Evolutionary conservation across 2,329 filamentous ascomycete genomes (phyloP), one percentile per base, ranked within the genome.

Genomic region (Calycina herbarum): DNA sequence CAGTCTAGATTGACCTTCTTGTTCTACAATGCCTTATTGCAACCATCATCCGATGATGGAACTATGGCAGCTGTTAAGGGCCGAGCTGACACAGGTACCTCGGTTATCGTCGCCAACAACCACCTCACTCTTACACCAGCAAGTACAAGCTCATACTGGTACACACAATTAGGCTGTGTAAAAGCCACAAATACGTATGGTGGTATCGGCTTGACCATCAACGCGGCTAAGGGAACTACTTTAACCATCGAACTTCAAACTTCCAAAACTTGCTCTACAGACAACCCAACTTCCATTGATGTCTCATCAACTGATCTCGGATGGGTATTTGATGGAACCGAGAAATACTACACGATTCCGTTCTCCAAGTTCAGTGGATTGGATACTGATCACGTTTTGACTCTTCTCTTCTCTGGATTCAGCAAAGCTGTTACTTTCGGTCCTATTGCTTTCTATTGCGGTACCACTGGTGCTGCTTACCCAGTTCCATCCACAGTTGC

Each of bases 1-100:
- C 86, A 88, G 73, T 88, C 85, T 5, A 83, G 85, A 35, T 75
- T 88, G 62, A 86, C 83, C 1, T 88, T 88, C 75, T 76, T 88
- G 17, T 83, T 79, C 71, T 88, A 88, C 78, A 88, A 88, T 72
- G 80, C 85, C 45, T 77, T 87, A 76, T 77, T 83, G 2, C 77
- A 83, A 68, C 79, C 85, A 3, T 82, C 82, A 5, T 85, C 84
- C 40, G 83, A 86, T 68, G 86, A 88, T 73, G 81, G 76, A 2
- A 83, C 82, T 6, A 86, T 87, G 83, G 61, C 60, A 29, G 54
- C 72, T 5, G 68, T 75, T 20, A 20, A 65, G 20, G 66, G 48
- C 1, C 66, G 70, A 64, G 69, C 59, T 29, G 73, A 72, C 54
- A 73, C 70, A 1, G 48, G 62, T 35, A 78, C 79, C 27, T 86